Percentiles rank a stretch among this genome's conserved stretches.
These are phyloP conservation scores for Pseudodiploospora longispora DNA, from an alignment of 2,329 filamentous ascomycete species.

Conservation along the genomic window DNA sequence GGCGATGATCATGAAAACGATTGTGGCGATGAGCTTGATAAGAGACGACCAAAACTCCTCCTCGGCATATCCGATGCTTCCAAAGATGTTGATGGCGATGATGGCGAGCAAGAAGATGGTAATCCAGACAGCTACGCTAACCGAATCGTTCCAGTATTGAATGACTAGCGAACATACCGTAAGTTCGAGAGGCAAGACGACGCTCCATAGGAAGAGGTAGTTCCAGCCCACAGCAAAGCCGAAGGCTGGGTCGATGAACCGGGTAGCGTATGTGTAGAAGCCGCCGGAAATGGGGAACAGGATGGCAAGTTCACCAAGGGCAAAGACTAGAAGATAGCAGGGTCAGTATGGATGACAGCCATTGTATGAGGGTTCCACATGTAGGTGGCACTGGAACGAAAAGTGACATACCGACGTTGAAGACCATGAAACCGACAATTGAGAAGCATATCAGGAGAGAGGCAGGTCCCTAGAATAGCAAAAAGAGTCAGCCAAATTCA, in stretches of 20 bases:
- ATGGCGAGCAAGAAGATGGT: conserved; percentile 43
- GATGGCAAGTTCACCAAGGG: conserved; percentile 53
- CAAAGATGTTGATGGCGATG: conserved; percentile 45
- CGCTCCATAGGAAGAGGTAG: conserved; percentile 40
- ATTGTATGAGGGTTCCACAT: neutral
- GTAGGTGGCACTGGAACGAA: no score
- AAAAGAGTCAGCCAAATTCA: no score
- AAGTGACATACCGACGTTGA: conserved; percentile 39
- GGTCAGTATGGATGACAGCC: neutral
- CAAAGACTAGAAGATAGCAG: conserved; percentile 33
- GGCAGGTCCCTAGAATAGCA: conserved; percentile 24
- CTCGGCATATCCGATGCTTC: conserved; percentile 43
- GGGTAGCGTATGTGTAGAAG: conserved; percentile 54
- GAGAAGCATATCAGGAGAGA: conserved; percentile 42
- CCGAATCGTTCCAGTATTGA: conserved; percentile 40
- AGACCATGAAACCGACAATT: conserved; percentile 53
- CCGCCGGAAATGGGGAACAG: conserved; percentile 56
- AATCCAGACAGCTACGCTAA: conserved; percentile 44
- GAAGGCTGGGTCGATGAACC: conserved; percentile 55
- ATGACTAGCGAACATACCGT: conserved; percentile 44
- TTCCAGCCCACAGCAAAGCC: conserved; percentile 45
- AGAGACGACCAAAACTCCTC: conserved; percentile 49
- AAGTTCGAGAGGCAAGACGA: conserved; percentile 42
- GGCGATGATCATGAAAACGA: conserved; percentile 55
- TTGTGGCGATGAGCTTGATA: conserved; percentile 48